phyloP scores from a whole-genome alignment of 2,329 filamentous ascomycete genomes.

The Talaromyces sp. region DNA sequence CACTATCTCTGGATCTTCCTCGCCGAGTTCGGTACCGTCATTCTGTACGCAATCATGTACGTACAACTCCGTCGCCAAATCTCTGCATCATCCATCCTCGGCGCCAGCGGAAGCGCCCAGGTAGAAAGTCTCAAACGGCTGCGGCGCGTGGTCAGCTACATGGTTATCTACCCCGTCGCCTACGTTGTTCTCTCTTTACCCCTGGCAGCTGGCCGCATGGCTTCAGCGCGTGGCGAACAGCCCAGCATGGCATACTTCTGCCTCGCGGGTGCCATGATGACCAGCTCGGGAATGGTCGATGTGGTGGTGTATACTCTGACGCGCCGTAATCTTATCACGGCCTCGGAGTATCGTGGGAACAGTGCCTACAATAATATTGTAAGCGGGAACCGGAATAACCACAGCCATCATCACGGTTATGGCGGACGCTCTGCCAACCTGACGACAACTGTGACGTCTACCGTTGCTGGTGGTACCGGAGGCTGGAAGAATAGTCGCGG shows the following conservation, averaged over 20 bases:
- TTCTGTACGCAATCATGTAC: constrained; percentile 46
- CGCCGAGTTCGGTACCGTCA: constrained; percentile 47
- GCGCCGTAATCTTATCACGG: constrained; percentile 50
- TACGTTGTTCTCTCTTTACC: constrained; percentile 63
- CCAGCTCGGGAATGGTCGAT: constrained; percentile 55
- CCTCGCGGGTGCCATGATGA: constrained; percentile 51
- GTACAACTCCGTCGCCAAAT: constrained; percentile 44
- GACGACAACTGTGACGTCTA: constrained; percentile 19
- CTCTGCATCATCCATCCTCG: constrained; percentile 28
- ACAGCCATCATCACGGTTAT: constrained; percentile 20
- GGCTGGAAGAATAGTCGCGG: not conserved
- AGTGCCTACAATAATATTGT: constrained; percentile 3
- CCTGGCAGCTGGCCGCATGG: constrained; percentile 47
- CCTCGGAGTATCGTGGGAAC: constrained; percentile 39
- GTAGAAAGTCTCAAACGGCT: constrained; percentile 33
- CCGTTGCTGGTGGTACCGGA: constrained; percentile 3
- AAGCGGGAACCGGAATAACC: not conserved
- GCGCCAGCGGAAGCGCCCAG: constrained; percentile 23
- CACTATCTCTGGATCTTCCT: constrained; percentile 53
- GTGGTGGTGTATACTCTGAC: constrained; percentile 55
- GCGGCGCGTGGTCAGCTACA: constrained; percentile 41
- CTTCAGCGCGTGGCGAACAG: constrained; percentile 27
- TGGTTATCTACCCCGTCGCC: constrained; percentile 43
- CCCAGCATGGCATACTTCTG: constrained; percentile 42
- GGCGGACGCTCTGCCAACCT: constrained; percentile 11